Conservation (phyloP, 2,329 filamentous ascomycete genomes). For the Pseudogymnoascus sp. region DNA sequence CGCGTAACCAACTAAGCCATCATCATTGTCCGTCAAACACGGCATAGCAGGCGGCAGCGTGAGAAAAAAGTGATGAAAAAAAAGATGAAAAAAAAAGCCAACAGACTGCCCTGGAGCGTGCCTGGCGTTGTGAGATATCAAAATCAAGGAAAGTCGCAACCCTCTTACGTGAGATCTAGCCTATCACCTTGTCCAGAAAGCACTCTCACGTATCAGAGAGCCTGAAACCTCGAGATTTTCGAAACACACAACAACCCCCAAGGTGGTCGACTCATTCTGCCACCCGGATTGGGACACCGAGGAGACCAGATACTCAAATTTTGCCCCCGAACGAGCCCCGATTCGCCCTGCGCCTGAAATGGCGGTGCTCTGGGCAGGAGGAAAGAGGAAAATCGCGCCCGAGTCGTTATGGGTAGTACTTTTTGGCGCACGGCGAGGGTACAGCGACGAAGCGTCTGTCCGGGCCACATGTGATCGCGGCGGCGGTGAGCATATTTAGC, state of each 20-base stretch:
- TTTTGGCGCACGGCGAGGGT: neutral
- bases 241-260: neutral
- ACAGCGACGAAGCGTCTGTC: neutral
- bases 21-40: neutral
- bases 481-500: neutral
- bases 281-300: neutral
- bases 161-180: neutral
- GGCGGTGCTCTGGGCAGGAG: neutral
- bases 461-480: neutral
- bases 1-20: neutral
- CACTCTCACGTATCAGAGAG: neutral
- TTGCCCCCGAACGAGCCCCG: neutral
- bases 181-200: neutral
- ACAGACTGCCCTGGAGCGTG: neutral
- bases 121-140: neutral
- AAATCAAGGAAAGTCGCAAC: neutral
- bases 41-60: neutral
- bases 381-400: neutral
- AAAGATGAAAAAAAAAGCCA: neutral
- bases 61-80: neutral
- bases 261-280: neutral
- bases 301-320: neutral
- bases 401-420: neutral
- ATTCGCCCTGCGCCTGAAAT: neutral
- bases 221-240: neutral